Evolutionary conservation across 805 yeast species (phyloP), one percentile per base, ranked within the genome.

Genomic region (Lachancea cidri): DNA sequence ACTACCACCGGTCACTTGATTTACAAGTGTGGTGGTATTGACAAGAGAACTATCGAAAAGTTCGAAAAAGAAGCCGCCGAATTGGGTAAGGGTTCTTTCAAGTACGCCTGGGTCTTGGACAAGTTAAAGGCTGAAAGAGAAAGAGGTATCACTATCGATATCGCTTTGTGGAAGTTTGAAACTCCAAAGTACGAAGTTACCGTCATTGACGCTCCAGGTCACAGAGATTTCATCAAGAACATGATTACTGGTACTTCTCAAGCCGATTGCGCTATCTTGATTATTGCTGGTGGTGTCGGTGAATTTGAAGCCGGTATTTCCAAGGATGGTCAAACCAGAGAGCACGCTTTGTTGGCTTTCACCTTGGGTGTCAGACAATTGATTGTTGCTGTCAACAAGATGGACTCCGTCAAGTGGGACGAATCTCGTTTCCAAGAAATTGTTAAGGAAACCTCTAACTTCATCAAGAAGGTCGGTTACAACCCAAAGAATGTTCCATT

Each of bases 1-100:
- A 89, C 98, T 70, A 91, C 97, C 76, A 89, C 98, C 72, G 97
- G 97, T 76, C 97, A 89, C 83, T 85, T 89, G 77, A 88, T 89
- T 71, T 89, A 72, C 95, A 88, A 88, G 91, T 89, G 96, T 80
- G 96, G 97, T 85, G 96, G 94, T 83, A 86, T 86, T 66, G 96
- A 88, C 79, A 88, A 87, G 86, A 85, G 96, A 81, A 88, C 96
- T 72, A 87, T 87, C 68, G 96, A 88, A 81, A 87, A 87, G 86
- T 86, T 86, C 76, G 95, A 86, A 78, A 83, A 87, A 81, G 96
- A 88, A 76, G 96, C 96, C 66, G 95, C 93, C 67, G 95, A 87
- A 74, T 84, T 84, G 70, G 95, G 95, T 66, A 86, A 86, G 81
- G 93, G 95, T 74, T 87, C 96, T 67, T 88, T 87, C 87, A 86